Base-by-base conservation (phyloP, 2,329 filamentous ascomycete genomes). In the Sclerotinia trifoliorum region DNA sequence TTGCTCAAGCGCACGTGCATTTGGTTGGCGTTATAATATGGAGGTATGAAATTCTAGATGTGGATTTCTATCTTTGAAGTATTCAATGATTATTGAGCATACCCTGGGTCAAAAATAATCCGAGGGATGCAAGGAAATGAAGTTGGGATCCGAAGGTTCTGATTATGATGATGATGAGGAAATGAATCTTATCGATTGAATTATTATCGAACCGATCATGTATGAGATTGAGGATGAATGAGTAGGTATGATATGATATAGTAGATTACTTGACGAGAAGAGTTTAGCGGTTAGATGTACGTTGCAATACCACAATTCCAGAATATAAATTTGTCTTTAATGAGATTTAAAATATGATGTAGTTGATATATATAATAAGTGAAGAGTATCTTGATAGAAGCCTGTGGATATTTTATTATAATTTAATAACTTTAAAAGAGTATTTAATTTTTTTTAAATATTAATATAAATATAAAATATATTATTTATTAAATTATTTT, bases 1-100 rank as follows among this genome's bases (percentile, higher is more conserved):
- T 69, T 72, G 71, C 68, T 74, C 68, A 73, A 75, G 71, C 72
- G 70, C 70, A 68, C 65, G 73, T 75, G 71, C 65, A 67, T 67
- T 55, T 42, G 56, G 57, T 63, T 67, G 57, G 65, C 65, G 65
- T 67, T 67, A 62, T 67, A 46, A 63, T 46, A 21, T 26, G n/a
- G 64, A 66, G 65, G 63, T 35, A 21, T 55, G 65, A 63, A 24
- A 54, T 48, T 35, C 49, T 44, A 63, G 57, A 67, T 67, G 48
- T 54, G 65, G 48, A 67, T 67, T 63, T 63, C 48, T 32, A 54
- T 62, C 63, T 48, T 35, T 52, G 21, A 35, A 13, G 29, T 49
- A 63, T 10, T 62, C 26, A 67, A 63, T 63, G 65, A 67, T 63
- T 63, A 67, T 48, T 57, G 65, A 63, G 56, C 65, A 67, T 63